Evolutionary conservation across 2,329 filamentous ascomycete species (phyloP), one percentile per base, ranked within the genome.

Genomic region (Colletotrichum somersetense): DNA sequence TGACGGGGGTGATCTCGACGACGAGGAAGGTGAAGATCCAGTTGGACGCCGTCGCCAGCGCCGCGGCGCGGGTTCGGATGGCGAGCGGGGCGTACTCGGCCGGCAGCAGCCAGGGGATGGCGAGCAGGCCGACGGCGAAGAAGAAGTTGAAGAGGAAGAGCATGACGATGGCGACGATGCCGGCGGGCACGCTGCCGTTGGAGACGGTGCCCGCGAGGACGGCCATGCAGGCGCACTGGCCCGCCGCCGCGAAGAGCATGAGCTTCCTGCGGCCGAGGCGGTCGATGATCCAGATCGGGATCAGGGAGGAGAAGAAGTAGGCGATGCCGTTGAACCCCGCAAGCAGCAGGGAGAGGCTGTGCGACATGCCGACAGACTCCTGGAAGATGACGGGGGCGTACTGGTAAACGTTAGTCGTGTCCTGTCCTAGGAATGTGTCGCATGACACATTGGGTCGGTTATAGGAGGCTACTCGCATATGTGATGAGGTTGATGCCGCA

Each of bases 241-340:
- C 81, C 1, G 73, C 76, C 16, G 77, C 79, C 1, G 80, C 79
- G 30, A 82, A 89, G 77, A 91, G 84, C 85, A 91, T 88, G 78
- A 91, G 82, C 76, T 89, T 89, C 11, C 89, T 82, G 6, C 89
- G 84, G 23, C 89, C 89, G 74, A 86, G 85, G 2, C 78, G 77
- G 46, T 82, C 80, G 38, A 81, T 80, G 33, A 80, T 67, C 78
- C 79, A 81, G 44, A 81, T 80, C 0, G 79, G 78, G 2, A 81
- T 76, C 5, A 77, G 73, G n/a, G 77, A 77, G 0, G 77, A 77
- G 26, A 81, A 59, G 53, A 80, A 80, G 72, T 80, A 81, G 1
- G 78, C 78, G n/a, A 81, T 73, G 14, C 84, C 84, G 66, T 86
- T 86, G 75, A 87, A 87, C 0, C 89, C 88, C 5, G 85, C 88